Conservation (phyloP, 345 rosid species). For the Brassica nigra region DNA sequence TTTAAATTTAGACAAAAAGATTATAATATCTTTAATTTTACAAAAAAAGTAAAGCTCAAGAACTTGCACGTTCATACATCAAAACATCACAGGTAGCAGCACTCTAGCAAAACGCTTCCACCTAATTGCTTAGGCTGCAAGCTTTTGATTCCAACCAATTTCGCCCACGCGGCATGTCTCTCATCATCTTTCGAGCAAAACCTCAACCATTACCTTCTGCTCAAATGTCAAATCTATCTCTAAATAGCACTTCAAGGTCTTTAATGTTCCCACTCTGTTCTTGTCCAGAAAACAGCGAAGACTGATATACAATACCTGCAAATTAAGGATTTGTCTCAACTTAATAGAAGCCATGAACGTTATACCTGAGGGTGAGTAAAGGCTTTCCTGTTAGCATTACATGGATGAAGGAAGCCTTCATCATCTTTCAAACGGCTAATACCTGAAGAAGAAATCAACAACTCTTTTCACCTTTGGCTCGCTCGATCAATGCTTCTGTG, state of each 20-base stretch:
- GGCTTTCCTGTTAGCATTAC: slow-evolving; percentile 69
- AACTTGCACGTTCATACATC: too few species aligned
- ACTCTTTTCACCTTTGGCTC: slow-evolving; percentile 74
- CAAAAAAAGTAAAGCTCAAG: neutral
- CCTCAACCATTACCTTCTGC: too few species aligned
- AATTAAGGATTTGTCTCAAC: too few species aligned
- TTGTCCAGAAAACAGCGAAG: slow-evolving; percentile 51
- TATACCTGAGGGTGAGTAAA: slow-evolving; percentile 69
- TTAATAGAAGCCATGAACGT: neutral
- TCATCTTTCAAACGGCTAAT: slow-evolving; percentile 59
- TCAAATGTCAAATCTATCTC: too few species aligned
- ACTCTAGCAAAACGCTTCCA: too few species aligned
- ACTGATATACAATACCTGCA: neutral
- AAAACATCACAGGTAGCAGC: too few species aligned
- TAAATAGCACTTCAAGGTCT: slow-evolving; percentile 64
- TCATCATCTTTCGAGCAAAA: too few species aligned
- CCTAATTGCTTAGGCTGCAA: too few species aligned
- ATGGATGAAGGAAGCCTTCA: slow-evolving; percentile 68
- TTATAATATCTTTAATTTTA: too few species aligned
- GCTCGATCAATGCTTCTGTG: slow-evolving; percentile 70
- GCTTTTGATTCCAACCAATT: too few species aligned
- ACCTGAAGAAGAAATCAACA: slow-evolving; percentile 65
- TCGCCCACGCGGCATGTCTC: too few species aligned
- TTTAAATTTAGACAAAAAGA: too few species aligned
- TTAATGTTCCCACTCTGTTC: neutral